Evolutionary conservation across 2,329 filamentous ascomycete genomes (phyloP).

Genomic region (Falciphora oryzae): DNA sequence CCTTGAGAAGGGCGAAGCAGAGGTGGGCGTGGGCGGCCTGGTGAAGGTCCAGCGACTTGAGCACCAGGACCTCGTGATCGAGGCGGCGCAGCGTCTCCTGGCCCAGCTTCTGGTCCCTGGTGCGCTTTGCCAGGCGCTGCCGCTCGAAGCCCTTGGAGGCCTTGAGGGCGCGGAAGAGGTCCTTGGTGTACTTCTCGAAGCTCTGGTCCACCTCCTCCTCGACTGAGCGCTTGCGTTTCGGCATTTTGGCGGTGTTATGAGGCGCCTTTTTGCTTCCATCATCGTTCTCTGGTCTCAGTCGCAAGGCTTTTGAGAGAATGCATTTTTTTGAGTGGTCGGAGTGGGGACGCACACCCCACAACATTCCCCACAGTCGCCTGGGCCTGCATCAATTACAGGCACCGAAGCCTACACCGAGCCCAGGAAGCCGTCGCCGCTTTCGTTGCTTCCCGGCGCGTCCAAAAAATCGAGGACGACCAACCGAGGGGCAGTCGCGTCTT

Average conservation of each 20-base stretch:
- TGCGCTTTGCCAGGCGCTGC: conserved; percentile 63
- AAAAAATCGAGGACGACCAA: too few species aligned
- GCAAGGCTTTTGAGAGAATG: too few species aligned
- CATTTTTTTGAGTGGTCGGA: too few species aligned
- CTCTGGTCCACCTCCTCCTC: conserved; percentile 41
- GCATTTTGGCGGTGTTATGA: conserved; percentile 32
- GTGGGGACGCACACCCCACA: too few species aligned
- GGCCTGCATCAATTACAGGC: too few species aligned
- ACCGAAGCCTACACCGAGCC: too few species aligned
- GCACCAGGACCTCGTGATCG: conserved; percentile 51
- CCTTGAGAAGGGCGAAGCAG: conserved; percentile 46
- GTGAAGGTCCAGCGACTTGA: conserved; percentile 53
- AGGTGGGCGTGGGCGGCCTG: conserved; percentile 52
- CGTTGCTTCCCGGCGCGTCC: neutral
- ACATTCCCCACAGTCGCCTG: too few species aligned
- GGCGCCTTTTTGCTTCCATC: neutral
- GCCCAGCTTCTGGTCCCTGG: conserved; percentile 37
- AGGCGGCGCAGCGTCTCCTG: conserved; percentile 51
- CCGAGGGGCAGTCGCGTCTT: too few species aligned
- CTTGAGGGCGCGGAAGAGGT: conserved; percentile 63
- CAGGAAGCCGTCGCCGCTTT: neutral
- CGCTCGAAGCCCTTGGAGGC: conserved; percentile 70
- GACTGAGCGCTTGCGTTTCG: conserved; percentile 50
- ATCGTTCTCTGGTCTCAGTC: neutral
- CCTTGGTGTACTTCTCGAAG: conserved; percentile 50